phyloP scores from a whole-genome alignment of 139 green algal species.

The Edaphochlamys debaryana region DNA sequence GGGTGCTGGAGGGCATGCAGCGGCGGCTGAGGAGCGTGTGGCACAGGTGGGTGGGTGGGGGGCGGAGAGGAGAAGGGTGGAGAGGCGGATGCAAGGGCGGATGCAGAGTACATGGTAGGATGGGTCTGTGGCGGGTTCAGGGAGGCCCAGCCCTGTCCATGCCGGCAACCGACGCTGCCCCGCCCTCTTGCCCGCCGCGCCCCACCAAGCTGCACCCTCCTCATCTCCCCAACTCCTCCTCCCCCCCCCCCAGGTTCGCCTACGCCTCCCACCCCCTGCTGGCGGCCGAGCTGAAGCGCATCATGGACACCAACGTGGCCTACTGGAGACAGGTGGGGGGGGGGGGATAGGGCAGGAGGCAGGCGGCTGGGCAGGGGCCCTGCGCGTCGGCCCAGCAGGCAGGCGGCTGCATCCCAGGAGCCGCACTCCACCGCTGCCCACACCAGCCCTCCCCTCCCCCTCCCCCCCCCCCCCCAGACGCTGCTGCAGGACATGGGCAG shows the following conservation, averaged over 20 bases:
- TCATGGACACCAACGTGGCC: conserved; percentile 35
- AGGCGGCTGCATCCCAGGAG: too few relatives aligned
- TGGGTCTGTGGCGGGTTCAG: neutral
- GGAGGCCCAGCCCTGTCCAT: neutral
- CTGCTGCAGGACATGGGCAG: neutral
- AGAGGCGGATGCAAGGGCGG: too few relatives aligned
- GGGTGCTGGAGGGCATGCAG: conserved; percentile 53
- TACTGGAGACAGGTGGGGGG: too few relatives aligned
- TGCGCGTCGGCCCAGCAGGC: too few relatives aligned
- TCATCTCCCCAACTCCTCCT: neutral
- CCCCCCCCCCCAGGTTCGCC: conserved; percentile 6
- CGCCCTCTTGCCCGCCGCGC: neutral
- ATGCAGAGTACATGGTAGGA: neutral
- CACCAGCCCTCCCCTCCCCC: too few relatives aligned
- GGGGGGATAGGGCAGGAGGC: too few relatives aligned
- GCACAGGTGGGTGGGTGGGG: conserved; percentile 45
- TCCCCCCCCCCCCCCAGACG: too few relatives aligned
- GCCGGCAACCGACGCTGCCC: neutral
- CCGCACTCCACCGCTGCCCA: too few relatives aligned
- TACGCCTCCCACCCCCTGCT: conserved; percentile 55
- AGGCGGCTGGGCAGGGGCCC: too few relatives aligned
- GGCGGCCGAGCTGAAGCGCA: neutral
- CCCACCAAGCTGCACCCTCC: neutral
- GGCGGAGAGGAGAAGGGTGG: too few relatives aligned
- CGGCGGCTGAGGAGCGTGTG: conserved; percentile 45